phyloP scores from a whole-genome alignment of 2,329 filamentous ascomycete genomes.

The Colletotrichum scovillei region DNA sequence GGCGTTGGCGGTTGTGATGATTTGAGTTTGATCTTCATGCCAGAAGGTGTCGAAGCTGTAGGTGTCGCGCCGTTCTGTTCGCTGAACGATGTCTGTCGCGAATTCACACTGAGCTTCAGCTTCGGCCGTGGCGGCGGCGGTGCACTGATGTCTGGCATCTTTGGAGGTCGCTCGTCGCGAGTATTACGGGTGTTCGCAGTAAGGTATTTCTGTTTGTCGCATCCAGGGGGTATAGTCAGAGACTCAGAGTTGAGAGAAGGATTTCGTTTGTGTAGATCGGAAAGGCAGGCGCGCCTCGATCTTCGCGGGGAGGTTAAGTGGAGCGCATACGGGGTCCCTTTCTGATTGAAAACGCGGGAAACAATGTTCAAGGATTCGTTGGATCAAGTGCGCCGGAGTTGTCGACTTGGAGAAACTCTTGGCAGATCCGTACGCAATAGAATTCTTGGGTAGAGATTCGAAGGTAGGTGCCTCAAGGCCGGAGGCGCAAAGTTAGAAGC shows the following conservation, averaged over 20 bases:
- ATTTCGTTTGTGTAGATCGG: background rate
- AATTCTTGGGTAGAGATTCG: background rate
- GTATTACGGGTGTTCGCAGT: background rate
- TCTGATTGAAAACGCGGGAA: background rate
- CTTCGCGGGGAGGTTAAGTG: background rate
- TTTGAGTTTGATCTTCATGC: constrained; percentile 53
- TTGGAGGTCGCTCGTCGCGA: background rate
- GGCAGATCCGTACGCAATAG: background rate
- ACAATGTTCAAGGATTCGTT: too few species aligned
- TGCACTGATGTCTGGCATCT: constrained; percentile 36
- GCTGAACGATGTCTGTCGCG: constrained; percentile 35
- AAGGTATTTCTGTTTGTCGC: background rate
- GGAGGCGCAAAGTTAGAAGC: background rate
- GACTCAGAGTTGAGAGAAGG: background rate
- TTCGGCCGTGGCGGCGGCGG: constrained; percentile 38
- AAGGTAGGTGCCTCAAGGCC: background rate
- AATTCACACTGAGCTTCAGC: constrained; percentile 40
- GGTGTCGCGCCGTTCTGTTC: constrained; percentile 34
- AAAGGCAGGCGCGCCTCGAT: constrained; percentile 10
- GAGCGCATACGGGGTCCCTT: constrained; percentile 2
- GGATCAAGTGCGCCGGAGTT: background rate
- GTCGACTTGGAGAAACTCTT: too few species aligned
- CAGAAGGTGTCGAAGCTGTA: constrained; percentile 37
- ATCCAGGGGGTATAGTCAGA: background rate
- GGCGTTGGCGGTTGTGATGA: constrained; percentile 53